Conservation (phyloP, 176 grass and related monocot genomes). For the Microstegium vimineum region DNA sequence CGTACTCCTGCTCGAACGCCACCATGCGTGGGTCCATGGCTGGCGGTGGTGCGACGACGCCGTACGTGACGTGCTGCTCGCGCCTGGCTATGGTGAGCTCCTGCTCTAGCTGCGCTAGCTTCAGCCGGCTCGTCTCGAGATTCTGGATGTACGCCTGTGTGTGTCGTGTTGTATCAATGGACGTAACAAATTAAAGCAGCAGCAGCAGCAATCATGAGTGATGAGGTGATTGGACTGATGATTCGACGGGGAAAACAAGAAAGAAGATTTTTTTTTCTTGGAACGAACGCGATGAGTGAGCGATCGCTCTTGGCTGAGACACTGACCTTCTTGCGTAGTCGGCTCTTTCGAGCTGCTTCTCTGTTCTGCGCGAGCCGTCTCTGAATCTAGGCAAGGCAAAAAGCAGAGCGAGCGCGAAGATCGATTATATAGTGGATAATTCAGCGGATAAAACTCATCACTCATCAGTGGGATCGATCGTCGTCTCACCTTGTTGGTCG, state of each 20-base stretch:
- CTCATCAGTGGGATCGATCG: neutral
- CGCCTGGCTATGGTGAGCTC: slow-evolving; percentile 46
- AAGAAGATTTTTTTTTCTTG: neutral
- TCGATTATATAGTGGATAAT: no score
- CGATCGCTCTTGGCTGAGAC: neutral
- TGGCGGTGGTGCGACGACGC: no score
- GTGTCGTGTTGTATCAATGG: neutral
- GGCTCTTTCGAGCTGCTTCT: slow-evolving; percentile 53
- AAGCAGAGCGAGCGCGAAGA: neutral
- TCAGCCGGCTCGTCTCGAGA: slow-evolving; percentile 77
- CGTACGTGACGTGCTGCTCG: no score
- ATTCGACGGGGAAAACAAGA: neutral
- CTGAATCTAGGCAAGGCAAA: neutral
- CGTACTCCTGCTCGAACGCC: slow-evolving; percentile 71
- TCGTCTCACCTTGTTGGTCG: slow-evolving; percentile 20
- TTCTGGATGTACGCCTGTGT: slow-evolving; percentile 80
- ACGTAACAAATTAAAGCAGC: no score
- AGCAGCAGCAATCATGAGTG: neutral
- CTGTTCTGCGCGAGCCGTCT: slow-evolving; percentile 56
- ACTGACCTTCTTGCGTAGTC: slow-evolving; percentile 55
- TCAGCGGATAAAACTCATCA: no score
- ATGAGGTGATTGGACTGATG: no score
- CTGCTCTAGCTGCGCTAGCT: slow-evolving; percentile 76
- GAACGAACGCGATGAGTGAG: neutral
- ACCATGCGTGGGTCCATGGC: slow-evolving; percentile 18